Percentiles rank a stretch among this genome's conserved stretches.
Conservation (phyloP, 2,329 filamentous ascomycete genomes). For the Talaromyces sp. region DNA sequence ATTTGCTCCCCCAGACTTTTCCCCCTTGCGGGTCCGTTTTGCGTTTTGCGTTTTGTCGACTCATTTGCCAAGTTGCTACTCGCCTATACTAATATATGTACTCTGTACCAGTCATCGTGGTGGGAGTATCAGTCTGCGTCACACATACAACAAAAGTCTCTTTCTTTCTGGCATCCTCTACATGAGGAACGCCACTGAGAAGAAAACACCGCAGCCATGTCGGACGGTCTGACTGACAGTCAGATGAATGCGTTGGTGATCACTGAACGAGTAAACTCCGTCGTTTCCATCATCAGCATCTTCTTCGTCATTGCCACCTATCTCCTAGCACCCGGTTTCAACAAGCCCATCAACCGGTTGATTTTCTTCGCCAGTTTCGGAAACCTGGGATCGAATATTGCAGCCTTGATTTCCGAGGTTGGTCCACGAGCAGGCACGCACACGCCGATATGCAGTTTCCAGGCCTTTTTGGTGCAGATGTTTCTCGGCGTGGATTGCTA, state of each 20-base stretch:
- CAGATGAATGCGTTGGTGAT: slow-evolving; percentile 10
- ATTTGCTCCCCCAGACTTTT: background rate
- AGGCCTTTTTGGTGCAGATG: slow-evolving; percentile 66
- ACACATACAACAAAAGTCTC: background rate
- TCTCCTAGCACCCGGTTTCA: slow-evolving; percentile 14
- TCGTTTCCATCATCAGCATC: slow-evolving; percentile 16
- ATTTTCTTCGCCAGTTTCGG: slow-evolving; percentile 75
- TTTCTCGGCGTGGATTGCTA: slow-evolving; percentile 62
- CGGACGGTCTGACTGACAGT: background rate
- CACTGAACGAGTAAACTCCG: slow-evolving; percentile 18
- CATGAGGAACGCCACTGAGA: background rate
- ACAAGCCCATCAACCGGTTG: slow-evolving; percentile 61
- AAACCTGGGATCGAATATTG: slow-evolving; percentile 68
- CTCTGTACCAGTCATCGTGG: background rate
- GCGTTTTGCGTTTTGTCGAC: background rate
- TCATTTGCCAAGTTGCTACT: background rate
- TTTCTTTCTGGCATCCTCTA: background rate
- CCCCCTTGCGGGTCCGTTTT: background rate
- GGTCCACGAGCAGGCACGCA: slow-evolving; percentile 47
- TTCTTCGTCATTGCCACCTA: slow-evolving; percentile 19
- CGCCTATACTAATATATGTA: background rate
- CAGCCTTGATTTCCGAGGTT: slow-evolving; percentile 62
- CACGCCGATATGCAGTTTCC: slow-evolving; percentile 62
- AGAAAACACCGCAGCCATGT: background rate
- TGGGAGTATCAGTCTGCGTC: background rate